Conservation (phyloP, 768 basidiomycete genomes). For the Tricholomella constricta region DNA sequence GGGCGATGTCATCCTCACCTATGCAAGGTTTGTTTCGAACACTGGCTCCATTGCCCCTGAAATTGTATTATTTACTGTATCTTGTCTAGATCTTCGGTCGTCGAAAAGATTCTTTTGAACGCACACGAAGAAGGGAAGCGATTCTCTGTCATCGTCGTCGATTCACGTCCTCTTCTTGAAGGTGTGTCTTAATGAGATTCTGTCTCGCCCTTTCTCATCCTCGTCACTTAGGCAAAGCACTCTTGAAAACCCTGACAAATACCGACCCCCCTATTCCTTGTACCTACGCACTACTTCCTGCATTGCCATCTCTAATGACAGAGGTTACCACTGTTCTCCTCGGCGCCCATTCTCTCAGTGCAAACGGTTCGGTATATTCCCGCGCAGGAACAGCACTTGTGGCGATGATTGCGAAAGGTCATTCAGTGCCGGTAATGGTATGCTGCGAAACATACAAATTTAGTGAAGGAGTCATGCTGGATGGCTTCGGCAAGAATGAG, state of each 20-base stretch:
- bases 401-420: conserved; percentile 92
- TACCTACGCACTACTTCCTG: conserved; percentile 90
- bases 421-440: conserved; percentile 90
- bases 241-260: conserved; percentile 69
- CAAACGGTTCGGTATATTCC: conserved; percentile 93
- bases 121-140: conserved; percentile 73
- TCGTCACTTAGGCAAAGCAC: conserved; percentile 63
- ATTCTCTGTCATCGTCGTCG: conserved; percentile 92
- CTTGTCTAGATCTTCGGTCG: conserved; percentile 79
- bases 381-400: conserved; percentile 95
- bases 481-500: conserved; percentile 96
- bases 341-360: conserved; percentile 92
- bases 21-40: conserved; percentile 66
- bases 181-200: conserved; percentile 51
- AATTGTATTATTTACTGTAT: conserved; percentile 3
- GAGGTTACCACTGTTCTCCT: conserved; percentile 85
- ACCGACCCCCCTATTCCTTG: conserved; percentile 67
- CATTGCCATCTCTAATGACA: conserved; percentile 76
- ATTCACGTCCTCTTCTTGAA: conserved; percentile 94
- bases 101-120: conserved; percentile 83
- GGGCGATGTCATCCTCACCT: conserved; percentile 90
- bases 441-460: conserved; percentile 99
- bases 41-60: background rate
- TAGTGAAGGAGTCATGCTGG: conserved; percentile 87
- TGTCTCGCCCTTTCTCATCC: background rate